These are phyloP conservation scores for Ampelomyces quisqualis DNA, from an alignment of 2,329 filamentous ascomycete genomes.

Conservation along the genomic window DNA sequence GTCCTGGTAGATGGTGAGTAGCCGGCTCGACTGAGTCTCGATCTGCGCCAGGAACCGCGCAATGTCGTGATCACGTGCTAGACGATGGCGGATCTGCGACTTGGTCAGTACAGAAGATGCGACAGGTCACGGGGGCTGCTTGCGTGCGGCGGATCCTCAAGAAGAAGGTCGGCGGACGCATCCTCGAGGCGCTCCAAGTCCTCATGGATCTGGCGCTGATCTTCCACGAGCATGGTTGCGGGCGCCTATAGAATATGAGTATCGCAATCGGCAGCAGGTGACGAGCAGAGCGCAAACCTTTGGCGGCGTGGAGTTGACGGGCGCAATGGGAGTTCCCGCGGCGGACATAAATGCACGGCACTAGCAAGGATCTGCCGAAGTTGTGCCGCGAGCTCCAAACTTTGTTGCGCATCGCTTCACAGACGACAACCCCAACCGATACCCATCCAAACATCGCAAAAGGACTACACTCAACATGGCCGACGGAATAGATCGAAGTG, in stretches of 20 bases:
- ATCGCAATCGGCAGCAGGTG: constrained; percentile 10
- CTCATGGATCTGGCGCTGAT: constrained; percentile 91
- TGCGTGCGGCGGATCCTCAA: constrained; percentile 86
- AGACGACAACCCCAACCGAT: constrained; percentile 6
- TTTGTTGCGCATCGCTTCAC: constrained; percentile 22
- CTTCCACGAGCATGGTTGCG: constrained; percentile 75
- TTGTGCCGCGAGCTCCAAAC: constrained; percentile 26
- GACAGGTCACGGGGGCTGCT: constrained; percentile 30
- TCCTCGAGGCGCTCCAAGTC: constrained; percentile 95
- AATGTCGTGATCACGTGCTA: constrained; percentile 91
- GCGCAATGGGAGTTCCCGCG: constrained; percentile 14
- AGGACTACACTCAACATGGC: constrained; percentile 65
- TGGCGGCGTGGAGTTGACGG: constrained; percentile 18
- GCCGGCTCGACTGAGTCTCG: constrained; percentile 76
- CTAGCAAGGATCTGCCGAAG: constrained; percentile 19
- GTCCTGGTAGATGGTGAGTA: constrained; percentile 84
- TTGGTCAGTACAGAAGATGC: constrained; percentile 4
- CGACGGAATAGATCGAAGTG: constrained; percentile 87
- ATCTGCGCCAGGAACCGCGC: constrained; percentile 83
- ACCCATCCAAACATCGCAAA: constrained; percentile 3
- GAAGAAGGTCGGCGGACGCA: constrained; percentile 83
- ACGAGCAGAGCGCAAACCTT: constrained; percentile 24
- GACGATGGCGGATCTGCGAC: constrained; percentile 77
- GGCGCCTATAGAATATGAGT: constrained; percentile 26
- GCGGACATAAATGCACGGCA: constrained; percentile 21